These are phyloP conservation scores for Myxozyma neotropica DNA, from an alignment of 805 yeast genomes.

Conservation along the genomic window DNA sequence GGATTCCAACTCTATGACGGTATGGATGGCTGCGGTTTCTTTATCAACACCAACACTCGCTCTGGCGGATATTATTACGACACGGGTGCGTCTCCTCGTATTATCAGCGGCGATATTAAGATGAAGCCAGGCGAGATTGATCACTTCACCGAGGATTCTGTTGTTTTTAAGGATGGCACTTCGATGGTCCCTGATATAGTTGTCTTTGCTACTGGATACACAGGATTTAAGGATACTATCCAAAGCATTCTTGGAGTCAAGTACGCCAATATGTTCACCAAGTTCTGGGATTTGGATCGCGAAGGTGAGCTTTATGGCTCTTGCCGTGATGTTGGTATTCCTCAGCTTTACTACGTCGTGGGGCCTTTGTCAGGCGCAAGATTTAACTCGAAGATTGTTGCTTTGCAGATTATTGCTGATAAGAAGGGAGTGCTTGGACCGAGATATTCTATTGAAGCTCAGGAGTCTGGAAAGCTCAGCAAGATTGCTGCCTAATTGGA, in stretches of 20 bases:
- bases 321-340: constrained; percentile 48
- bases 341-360: constrained; percentile 49
- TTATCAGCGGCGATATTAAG: constrained; percentile 47
- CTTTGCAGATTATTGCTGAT: constrained; percentile 48
- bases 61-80: constrained; percentile 54
- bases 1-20: constrained; percentile 51
- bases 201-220: constrained; percentile 52
- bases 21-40: constrained; percentile 50
- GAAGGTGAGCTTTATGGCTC: constrained; percentile 50
- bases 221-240: constrained; percentile 50
- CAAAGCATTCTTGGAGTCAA: constrained; percentile 45
- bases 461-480: constrained; percentile 15
- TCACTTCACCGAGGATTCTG: constrained; percentile 46
- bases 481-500: background rate
- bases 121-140: constrained; percentile 46
- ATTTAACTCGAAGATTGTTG: constrained; percentile 47
- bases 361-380: constrained; percentile 49
- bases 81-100: constrained; percentile 49
- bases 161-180: constrained; percentile 47
- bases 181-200: constrained; percentile 45
- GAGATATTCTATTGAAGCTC: constrained; percentile 33
- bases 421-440: constrained; percentile 25
- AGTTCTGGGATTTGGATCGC: constrained; percentile 49
- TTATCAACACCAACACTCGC: constrained; percentile 47
- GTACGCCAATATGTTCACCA: constrained; percentile 44